Percentiles rank a stretch among this genome's conserved stretches.
These are phyloP conservation scores for Logfia minima DNA, from an alignment of 129 eudicot species.

Conservation along the genomic window DNA sequence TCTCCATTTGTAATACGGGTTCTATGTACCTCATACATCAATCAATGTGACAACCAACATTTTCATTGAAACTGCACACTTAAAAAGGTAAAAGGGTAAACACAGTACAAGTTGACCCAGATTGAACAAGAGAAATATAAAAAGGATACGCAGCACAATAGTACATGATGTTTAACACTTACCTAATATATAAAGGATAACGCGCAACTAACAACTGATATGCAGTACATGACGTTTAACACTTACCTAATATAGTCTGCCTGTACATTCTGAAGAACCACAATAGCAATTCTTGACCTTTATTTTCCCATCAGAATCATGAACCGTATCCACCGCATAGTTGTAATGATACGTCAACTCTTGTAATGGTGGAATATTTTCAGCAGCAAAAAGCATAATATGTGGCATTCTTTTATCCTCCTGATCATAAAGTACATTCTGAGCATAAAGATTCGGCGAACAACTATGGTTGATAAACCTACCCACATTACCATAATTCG, in stretches of 20 bases:
- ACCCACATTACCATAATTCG: constrained; percentile 65
- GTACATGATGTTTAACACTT: too few relatives aligned
- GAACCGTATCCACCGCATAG: constrained; percentile 59
- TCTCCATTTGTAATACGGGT: neutral
- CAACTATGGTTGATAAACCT: constrained; percentile 93
- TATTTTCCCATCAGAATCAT: constrained; percentile 68
- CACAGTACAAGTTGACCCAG: neutral
- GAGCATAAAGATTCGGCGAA: constrained; percentile 89
- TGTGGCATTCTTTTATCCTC: constrained; percentile 80
- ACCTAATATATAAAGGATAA: neutral
- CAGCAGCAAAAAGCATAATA: constrained; percentile 92
- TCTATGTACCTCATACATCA: neutral
- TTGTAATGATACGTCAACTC: constrained; percentile 93
- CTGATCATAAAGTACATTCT: constrained; percentile 77
- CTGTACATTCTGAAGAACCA: constrained; percentile 79
- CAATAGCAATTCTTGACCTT: constrained; percentile 80
- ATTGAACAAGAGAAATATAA: neutral
- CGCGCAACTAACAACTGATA: neutral
- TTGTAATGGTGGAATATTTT: constrained; percentile 78
- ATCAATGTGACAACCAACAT: neutral
- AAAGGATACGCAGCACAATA: too few relatives aligned
- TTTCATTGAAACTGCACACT: neutral
- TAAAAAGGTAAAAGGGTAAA: neutral
- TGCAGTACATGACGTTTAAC: neutral
- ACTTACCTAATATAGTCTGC: constrained; percentile 70